A percentile compares a stretch with the other conserved stretches of the same genome.
phyloP scores from a whole-genome alignment of 768 basidiomycete species.

The Leucogyrophana mollusca region DNA sequence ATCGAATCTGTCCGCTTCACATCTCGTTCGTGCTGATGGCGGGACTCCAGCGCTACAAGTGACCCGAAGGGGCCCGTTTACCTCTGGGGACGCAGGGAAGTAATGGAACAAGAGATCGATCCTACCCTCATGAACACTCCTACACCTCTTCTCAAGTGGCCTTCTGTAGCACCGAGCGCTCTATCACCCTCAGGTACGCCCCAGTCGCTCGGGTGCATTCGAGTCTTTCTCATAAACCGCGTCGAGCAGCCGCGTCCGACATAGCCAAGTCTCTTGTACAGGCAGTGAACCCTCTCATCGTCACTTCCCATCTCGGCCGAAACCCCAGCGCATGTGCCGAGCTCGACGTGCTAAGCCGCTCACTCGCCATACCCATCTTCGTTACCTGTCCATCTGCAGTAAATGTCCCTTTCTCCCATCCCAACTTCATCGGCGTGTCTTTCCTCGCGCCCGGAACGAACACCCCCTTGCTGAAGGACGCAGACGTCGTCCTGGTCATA shows the following conservation, averaged over 20 bases:
- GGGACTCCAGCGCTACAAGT: constrained; percentile 52
- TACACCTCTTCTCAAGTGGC: constrained; percentile 42
- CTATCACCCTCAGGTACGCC: constrained; percentile 39
- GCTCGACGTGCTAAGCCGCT: constrained; percentile 46
- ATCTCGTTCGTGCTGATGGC: constrained; percentile 1
- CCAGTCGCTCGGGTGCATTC: constrained; percentile 1
- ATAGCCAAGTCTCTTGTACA: constrained; percentile 50
- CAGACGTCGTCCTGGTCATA: constrained; percentile 65
- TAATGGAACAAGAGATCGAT: constrained; percentile 63
- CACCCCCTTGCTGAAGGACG: constrained; percentile 44
- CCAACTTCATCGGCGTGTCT: constrained; percentile 50
- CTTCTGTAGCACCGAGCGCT: constrained; percentile 47
- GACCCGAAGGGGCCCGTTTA: constrained; percentile 75
- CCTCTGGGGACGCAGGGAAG: constrained; percentile 70
- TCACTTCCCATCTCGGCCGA: constrained; percentile 63
- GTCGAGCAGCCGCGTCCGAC: constrained; percentile 23
- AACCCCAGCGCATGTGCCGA: constrained; percentile 44
- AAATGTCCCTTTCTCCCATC: constrained; percentile 57
- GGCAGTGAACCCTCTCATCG: constrained; percentile 57
- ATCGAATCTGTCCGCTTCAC: neutral
- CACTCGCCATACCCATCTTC: constrained; percentile 56
- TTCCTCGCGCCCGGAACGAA: constrained; percentile 47
- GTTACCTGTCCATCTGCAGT: constrained; percentile 48
- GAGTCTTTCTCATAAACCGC: neutral
- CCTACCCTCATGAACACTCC: constrained; percentile 30